Conservation (phyloP, 78 protist species). For the Paratrimastix pyriformis region DNA sequence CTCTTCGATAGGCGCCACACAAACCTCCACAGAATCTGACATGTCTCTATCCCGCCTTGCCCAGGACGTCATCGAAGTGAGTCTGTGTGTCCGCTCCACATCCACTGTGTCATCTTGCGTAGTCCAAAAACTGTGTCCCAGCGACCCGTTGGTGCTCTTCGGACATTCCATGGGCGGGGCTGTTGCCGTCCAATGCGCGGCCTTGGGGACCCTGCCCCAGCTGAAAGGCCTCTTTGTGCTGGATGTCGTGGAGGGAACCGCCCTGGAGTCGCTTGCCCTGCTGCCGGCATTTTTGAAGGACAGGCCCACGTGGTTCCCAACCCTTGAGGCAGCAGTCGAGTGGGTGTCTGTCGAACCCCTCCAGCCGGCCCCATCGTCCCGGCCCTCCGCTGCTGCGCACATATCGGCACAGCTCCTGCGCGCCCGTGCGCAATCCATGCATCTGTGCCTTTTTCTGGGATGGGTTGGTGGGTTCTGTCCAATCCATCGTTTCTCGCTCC, state of each 20-base stretch:
- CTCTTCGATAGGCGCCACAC: neutral
- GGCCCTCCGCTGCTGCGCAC: no score
- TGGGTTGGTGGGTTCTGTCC: no score
- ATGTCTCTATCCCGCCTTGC: neutral
- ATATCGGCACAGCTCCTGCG: no score
- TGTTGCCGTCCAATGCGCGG: neutral
- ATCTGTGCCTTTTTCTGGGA: no score
- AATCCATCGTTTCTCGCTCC: no score
- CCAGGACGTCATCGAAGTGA: neutral
- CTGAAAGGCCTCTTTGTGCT: slow-evolving; percentile 41
- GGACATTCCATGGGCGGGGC: slow-evolving; percentile 43
- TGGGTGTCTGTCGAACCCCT: no score
- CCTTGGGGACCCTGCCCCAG: neutral
- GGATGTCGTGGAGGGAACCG: slow-evolving; percentile 78
- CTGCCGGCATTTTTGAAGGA: slow-evolving; percentile 48
- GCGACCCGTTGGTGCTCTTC: neutral
- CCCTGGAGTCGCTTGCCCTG: slow-evolving; percentile 36
- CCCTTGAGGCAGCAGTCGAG: slow-evolving; percentile 47
- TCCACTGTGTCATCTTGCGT: neutral
- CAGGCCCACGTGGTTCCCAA: slow-evolving; percentile 51
- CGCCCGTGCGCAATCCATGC: no score
- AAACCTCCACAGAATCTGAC: slow-evolving; percentile 8
- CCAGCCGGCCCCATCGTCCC: no score
- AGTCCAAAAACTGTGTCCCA: no score
- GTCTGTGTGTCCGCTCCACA: no score